Evolutionary conservation across 2,329 filamentous ascomycete species (phyloP).

Genomic region (Aspergillus alliaceus): DNA sequence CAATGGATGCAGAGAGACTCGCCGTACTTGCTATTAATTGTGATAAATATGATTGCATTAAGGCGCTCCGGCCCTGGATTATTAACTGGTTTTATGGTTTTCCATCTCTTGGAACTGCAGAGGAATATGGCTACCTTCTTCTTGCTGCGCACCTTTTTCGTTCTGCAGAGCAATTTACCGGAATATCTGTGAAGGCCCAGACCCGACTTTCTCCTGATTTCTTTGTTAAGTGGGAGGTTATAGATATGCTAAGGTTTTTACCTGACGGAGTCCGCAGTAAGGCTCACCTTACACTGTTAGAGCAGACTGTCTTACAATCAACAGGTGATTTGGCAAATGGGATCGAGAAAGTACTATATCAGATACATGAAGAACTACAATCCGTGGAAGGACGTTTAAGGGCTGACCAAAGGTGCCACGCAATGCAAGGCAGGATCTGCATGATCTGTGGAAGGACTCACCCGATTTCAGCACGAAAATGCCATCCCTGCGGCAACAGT

Average conservation of each 20-base stretch:
- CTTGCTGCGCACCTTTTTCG: slow-evolving; percentile 8
- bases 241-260: background rate
- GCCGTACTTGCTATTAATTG: slow-evolving; percentile 2
- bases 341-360: background rate
- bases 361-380: background rate
- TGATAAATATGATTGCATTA: slow-evolving; percentile 5
- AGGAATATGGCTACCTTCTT: slow-evolving; percentile 3
- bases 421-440: background rate
- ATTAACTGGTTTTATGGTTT: background rate
- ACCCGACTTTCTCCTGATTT: background rate
- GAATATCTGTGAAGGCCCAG: slow-evolving; percentile 1
- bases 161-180: background rate
- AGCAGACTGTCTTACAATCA: background rate
- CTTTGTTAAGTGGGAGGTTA: background rate
- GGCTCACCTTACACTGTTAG: background rate
- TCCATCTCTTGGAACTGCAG: background rate
- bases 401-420: background rate
- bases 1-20: background rate
- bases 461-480: background rate
- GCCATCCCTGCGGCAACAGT: background rate
- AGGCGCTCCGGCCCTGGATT: slow-evolving; percentile 1
- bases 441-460: background rate
- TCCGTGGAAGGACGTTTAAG: background rate
- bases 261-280: background rate
- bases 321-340: background rate